phyloP scores from a whole-genome alignment of 352 stramenopile species.

The Pythium pectinolyticum region DNA sequence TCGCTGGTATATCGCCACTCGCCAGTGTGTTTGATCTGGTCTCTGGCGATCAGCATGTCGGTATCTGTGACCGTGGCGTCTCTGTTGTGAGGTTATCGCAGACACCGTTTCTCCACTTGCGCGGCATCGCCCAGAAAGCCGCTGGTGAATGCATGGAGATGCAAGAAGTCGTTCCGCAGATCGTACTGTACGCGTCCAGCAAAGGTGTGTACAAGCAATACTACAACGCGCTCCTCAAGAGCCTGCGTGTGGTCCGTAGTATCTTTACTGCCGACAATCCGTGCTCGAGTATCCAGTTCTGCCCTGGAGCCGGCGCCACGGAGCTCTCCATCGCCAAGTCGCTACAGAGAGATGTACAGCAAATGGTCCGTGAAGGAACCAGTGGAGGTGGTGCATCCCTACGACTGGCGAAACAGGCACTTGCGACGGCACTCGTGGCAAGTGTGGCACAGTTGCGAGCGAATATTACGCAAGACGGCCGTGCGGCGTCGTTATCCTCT shows the following conservation, averaged over 20 bases:
- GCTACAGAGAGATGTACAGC: conserved; percentile 16
- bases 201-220: conserved; percentile 76
- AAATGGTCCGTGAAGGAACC: neutral
- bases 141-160: neutral
- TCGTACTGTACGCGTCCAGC: conserved; percentile 51
- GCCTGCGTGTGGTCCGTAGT: conserved; percentile 50
- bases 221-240: conserved; percentile 51
- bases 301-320: conserved; percentile 45
- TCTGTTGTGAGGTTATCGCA: conserved; percentile 41
- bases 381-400: conserved; percentile 11
- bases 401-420: conserved; percentile 9
- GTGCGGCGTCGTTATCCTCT: neutral
- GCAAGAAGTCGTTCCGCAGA: conserved; percentile 42
- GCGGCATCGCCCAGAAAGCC: conserved; percentile 3
- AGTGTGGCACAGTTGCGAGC: conserved; percentile 16
- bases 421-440: conserved; percentile 15
- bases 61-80: conserved; percentile 33
- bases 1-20: conserved; percentile 40
- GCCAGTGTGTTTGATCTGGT: conserved; percentile 60
- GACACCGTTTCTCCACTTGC: conserved; percentile 40
- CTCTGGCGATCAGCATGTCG: conserved; percentile 32
- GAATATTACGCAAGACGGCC: conserved; percentile 12
- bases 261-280: conserved; percentile 12
- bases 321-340: conserved; percentile 41
- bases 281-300: conserved; percentile 23